Conservation (phyloP, 495 filamentous ascomycete species). For the Wilcoxina mikolae region DNA sequence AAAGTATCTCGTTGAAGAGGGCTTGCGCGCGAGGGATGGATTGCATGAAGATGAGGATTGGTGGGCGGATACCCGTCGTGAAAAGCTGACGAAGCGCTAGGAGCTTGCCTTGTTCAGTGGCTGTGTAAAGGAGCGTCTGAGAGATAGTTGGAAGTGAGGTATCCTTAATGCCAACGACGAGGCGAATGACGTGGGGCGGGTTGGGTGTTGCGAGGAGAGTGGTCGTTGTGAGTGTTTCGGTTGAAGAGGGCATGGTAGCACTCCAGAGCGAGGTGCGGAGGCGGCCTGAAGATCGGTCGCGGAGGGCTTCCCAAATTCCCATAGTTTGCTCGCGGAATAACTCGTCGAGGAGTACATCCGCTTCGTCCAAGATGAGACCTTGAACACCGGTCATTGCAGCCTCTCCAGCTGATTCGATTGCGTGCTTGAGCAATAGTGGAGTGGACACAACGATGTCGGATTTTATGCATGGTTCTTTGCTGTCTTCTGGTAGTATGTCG, state of each 20-base stretch:
- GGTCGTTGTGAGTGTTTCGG: slow-evolving; percentile 53
- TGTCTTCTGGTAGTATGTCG: slow-evolving; percentile 25
- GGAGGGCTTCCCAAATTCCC: slow-evolving; percentile 53
- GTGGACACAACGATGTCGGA: slow-evolving; percentile 82
- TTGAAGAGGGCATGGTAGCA: slow-evolving; percentile 86
- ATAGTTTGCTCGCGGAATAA: slow-evolving; percentile 84
- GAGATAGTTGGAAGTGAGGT: slow-evolving; percentile 80
- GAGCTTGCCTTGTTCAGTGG: slow-evolving; percentile 84
- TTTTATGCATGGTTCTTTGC: slow-evolving; percentile 36
- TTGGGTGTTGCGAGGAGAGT: slow-evolving; percentile 24
- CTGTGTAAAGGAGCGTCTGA: slow-evolving; percentile 79
- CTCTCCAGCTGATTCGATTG: slow-evolving; percentile 41
- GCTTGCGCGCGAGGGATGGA: slow-evolving; percentile 80
- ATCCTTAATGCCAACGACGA: slow-evolving; percentile 90
- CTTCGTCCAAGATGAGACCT: slow-evolving; percentile 76
- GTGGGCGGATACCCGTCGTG: slow-evolving; percentile 58
- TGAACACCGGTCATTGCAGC: slow-evolving; percentile 46
- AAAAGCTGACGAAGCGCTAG: slow-evolving; percentile 82
- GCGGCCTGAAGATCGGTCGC: slow-evolving; percentile 45
- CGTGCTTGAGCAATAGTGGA: slow-evolving; percentile 61
- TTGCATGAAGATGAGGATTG: slow-evolving; percentile 89
- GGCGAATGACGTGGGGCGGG: slow-evolving; percentile 46
- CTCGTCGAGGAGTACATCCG: slow-evolving; percentile 82
- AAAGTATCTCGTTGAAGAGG: slow-evolving; percentile 75
- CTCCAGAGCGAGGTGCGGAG: slow-evolving; percentile 77